A percentile compares a stretch with the other conserved stretches of the same genome.
These are phyloP conservation scores for Metschnikowia bowlesiae DNA, from an alignment of 805 yeast species.

Conservation along the genomic window DNA sequence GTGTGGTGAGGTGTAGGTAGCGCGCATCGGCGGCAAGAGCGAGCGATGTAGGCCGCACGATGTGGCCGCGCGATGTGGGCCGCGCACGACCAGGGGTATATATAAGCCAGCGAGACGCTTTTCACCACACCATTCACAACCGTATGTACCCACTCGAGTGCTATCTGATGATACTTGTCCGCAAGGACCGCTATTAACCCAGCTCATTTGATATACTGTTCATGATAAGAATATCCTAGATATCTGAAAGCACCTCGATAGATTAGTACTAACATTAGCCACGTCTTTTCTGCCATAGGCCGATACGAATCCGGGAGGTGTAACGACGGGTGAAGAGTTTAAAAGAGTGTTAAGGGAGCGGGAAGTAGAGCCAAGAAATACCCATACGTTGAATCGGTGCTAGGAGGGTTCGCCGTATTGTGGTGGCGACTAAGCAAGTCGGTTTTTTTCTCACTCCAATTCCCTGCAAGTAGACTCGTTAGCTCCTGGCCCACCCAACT, in stretches of 20 bases:
- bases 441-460: too few species aligned
- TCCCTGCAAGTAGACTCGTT: too few species aligned
- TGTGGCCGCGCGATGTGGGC: not conserved
- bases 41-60: not conserved
- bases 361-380: too few species aligned
- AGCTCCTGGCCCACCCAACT: too few species aligned
- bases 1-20: too few species aligned
- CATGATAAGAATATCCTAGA: conserved; percentile 19
- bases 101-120: conserved; percentile 1
- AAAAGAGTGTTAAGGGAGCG: too few species aligned
- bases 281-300: too few species aligned
- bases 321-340: too few species aligned
- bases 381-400: too few species aligned
- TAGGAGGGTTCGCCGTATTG: too few species aligned
- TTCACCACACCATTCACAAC: not conserved
- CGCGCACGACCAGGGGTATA: conserved; percentile 9
- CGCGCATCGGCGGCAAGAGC: not conserved
- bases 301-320: too few species aligned
- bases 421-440: too few species aligned
- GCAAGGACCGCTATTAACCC: conserved; percentile 20
- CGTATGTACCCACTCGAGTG: conserved; percentile 15
- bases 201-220: conserved; percentile 23
- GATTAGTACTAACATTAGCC: not conserved
- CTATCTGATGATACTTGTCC: conserved; percentile 20
- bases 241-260: conserved; percentile 15